Conservation (phyloP, 2,329 filamentous ascomycete genomes). For the Aspergillus niger region DNA sequence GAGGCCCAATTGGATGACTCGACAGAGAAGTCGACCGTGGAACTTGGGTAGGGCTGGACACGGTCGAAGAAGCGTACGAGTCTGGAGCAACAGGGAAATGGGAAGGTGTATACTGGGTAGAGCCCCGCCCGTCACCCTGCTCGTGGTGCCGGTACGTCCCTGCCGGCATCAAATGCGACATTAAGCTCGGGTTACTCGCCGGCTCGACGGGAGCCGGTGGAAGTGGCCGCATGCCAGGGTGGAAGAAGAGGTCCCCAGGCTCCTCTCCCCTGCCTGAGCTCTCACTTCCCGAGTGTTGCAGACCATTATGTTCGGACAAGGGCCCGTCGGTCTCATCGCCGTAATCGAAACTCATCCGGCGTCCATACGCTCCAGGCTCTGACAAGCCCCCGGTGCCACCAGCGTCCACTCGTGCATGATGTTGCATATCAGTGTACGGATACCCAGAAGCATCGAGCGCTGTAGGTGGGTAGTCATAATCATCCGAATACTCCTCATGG, state of each 20-base stretch:
- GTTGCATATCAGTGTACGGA: constrained; percentile 58
- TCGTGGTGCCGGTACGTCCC: constrained; percentile 61
- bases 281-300: constrained; percentile 57
- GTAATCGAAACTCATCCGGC: constrained; percentile 87
- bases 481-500: constrained; percentile 31
- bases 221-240: constrained; percentile 73
- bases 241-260: constrained; percentile 89
- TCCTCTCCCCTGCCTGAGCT: constrained; percentile 72
- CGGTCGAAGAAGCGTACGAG: constrained; percentile 50
- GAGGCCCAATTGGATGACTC: constrained; percentile 77
- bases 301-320: constrained; percentile 56
- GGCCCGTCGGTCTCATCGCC: constrained; percentile 77
- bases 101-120: constrained; percentile 41
- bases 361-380: constrained; percentile 63
- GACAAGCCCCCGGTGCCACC: constrained; percentile 87
- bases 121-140: constrained; percentile 41
- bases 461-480: constrained; percentile 38
- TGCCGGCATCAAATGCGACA: constrained; percentile 53
- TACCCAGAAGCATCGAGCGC: constrained; percentile 57
- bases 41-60: constrained; percentile 52
- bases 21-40: constrained; percentile 80
- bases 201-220: constrained; percentile 64
- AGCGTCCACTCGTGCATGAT: constrained; percentile 76
- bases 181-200: constrained; percentile 47
- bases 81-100: constrained; percentile 50